Evolutionary conservation across 371 early-diverging fungal genomes (phyloP).

Genomic region (Amoeboaphelidium protococcarum): DNA sequence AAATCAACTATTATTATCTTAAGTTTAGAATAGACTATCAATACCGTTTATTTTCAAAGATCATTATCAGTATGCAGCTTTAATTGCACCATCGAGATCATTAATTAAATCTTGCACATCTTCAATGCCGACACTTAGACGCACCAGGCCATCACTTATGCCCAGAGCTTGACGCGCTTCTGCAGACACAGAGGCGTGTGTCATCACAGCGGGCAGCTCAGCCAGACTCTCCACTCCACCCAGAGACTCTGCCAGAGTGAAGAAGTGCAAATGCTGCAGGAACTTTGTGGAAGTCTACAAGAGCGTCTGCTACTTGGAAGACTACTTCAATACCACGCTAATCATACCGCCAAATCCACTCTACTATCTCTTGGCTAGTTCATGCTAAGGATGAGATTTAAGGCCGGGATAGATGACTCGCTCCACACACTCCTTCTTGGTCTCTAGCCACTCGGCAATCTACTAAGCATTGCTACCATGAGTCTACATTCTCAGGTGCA

Average conservation of each 20-base stretch:
- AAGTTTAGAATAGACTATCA: no score
- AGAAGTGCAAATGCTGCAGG: constrained; percentile 30
- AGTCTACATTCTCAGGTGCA: constrained; percentile 36
- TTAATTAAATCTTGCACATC: constrained; percentile 49
- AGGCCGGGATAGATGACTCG: constrained; percentile 67
- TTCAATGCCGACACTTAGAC: constrained; percentile 59
- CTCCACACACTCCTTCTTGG: constrained; percentile 24
- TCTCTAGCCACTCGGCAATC: constrained; percentile 36
- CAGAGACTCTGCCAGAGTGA: constrained; percentile 56
- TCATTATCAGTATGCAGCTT: no score
- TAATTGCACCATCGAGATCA: constrained; percentile 52
- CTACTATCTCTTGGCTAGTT: constrained; percentile 44
- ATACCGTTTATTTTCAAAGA: no score
- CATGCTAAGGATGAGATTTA: constrained; percentile 49
- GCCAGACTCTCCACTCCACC: constrained; percentile 59
- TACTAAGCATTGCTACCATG: constrained; percentile 52
- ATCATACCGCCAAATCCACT: constrained; percentile 66
- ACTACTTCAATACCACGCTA: constrained; percentile 43
- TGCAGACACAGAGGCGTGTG: constrained; percentile 48
- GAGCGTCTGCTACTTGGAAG: no score
- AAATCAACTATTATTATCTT: no score
- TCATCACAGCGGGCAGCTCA: constrained; percentile 71
- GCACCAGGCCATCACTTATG: constrained; percentile 51
- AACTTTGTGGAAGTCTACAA: constrained; percentile 38
- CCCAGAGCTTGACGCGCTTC: constrained; percentile 45